Percentiles rank a stretch among this genome's conserved stretches.
Evolutionary conservation across 768 basidiomycete genomes (phyloP).

Genomic region (Hericium erinaceus): DNA sequence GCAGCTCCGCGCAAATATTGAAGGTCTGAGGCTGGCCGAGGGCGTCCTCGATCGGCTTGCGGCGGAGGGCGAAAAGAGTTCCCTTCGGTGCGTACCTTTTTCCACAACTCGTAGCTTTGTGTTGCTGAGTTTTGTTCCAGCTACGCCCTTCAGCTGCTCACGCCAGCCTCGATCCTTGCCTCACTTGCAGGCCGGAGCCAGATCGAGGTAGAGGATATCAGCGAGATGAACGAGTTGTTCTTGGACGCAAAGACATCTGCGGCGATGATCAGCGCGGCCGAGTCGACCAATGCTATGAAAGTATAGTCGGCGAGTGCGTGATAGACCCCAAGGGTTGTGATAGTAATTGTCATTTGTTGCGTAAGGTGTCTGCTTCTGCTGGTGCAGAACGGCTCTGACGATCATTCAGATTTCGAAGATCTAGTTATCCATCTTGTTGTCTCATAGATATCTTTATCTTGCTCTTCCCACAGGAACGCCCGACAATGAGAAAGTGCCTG

Average conservation of each 20-base stretch:
- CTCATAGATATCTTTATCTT: no score
- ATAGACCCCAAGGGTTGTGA: not conserved
- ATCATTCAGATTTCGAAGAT: no score
- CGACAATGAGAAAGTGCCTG: no score
- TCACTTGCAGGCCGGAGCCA: slow-evolving; percentile 66
- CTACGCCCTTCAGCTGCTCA: slow-evolving; percentile 85
- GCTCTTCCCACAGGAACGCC: no score
- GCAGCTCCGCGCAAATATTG: slow-evolving; percentile 76
- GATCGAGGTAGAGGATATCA: slow-evolving; percentile 82
- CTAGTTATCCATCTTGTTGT: no score
- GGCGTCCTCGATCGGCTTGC: slow-evolving; percentile 78
- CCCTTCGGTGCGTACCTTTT: slow-evolving; percentile 51
- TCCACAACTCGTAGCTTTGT: not conserved
- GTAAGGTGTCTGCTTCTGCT: no score
- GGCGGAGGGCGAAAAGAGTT: slow-evolving; percentile 72
- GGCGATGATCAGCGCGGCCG: slow-evolving; percentile 3
- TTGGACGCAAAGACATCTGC: slow-evolving; percentile 78
- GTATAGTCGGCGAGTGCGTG: not conserved
- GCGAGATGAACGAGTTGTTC: slow-evolving; percentile 92
- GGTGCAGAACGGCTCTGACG: no score
- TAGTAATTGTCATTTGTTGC: not conserved
- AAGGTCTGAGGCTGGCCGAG: slow-evolving; percentile 67
- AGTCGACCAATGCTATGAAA: not conserved
- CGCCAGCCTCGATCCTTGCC: slow-evolving; percentile 85
- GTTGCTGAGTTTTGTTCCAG: slow-evolving; percentile 28